Evolutionary conservation across 768 basidiomycete genomes (phyloP).

Genomic region (Naganishia randhawae): DNA sequence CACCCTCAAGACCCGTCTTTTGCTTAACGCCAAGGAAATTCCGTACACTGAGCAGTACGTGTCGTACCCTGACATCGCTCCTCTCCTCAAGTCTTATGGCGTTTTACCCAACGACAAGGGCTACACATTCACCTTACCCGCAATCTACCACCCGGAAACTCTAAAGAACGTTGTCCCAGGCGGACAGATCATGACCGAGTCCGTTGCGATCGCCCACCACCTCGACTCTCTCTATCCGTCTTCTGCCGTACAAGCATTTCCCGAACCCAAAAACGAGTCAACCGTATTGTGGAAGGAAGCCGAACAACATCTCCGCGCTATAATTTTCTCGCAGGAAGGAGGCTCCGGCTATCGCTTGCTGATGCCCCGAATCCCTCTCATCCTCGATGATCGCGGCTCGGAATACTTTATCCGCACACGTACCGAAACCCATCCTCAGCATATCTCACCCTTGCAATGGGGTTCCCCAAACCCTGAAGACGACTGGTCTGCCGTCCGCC

Average conservation of each 20-base stretch:
- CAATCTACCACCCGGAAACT: constrained; percentile 23
- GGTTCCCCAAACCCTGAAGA: constrained; percentile 15
- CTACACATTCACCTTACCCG: constrained; percentile 16
- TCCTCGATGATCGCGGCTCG: constrained; percentile 23
- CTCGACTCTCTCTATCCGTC: constrained; percentile 22
- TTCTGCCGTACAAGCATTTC: constrained; percentile 8
- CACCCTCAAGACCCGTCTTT: constrained; percentile 32
- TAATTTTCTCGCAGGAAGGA: neutral
- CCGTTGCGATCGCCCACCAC: constrained; percentile 20
- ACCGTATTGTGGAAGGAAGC: neutral
- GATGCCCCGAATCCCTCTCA: constrained; percentile 17
- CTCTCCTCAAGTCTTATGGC: constrained; percentile 26
- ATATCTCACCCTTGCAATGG: constrained; percentile 4
- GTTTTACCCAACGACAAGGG: neutral
- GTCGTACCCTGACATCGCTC: constrained; percentile 36
- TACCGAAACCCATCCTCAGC: neutral
- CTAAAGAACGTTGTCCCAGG: constrained; percentile 21
- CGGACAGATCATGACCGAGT: constrained; percentile 21
- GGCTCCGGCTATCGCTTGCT: neutral
- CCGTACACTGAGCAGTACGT: constrained; percentile 32
- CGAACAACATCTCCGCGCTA: neutral
- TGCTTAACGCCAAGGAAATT: constrained; percentile 33
- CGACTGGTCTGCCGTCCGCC: constrained; percentile 20
- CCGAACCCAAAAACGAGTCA: constrained; percentile 3
- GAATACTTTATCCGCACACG: constrained; percentile 31